A percentile compares a stretch with the other conserved stretches of the same genome.
Evolutionary conservation across 2,329 filamentous ascomycete species (phyloP).

Genomic region (Botrytis pseudocinerea): DNA sequence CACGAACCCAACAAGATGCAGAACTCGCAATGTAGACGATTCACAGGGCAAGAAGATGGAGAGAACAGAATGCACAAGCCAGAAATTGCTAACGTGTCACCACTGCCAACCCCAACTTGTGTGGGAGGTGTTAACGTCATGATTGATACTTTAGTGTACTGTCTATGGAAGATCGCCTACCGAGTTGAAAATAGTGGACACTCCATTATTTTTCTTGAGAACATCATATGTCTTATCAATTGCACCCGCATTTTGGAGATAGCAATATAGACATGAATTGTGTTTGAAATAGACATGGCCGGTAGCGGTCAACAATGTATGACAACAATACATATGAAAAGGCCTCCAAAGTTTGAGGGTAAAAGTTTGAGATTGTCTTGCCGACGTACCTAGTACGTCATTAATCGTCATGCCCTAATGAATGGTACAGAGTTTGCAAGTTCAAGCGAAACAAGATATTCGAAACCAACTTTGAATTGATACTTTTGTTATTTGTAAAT

Average conservation of each 20-base stretch:
- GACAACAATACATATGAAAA: background rate
- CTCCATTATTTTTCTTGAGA: background rate
- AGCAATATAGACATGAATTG: background rate
- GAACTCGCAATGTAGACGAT: no score
- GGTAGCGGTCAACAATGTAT: background rate
- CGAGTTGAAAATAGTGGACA: background rate
- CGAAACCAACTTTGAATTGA: background rate
- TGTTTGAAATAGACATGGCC: background rate
- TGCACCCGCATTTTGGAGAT: background rate
- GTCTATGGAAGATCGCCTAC: background rate
- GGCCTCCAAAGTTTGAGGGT: background rate
- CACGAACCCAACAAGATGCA: background rate
- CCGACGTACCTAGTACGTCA: background rate
- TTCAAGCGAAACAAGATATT: background rate
- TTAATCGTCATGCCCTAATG: background rate
- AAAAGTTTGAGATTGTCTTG: background rate
- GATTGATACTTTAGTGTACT: background rate
- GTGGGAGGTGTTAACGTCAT: background rate
- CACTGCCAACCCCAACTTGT: background rate
- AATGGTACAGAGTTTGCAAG: background rate
- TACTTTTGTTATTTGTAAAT: background rate
- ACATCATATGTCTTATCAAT: background rate
- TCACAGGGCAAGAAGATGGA: background rate
- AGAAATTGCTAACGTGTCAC: background rate
- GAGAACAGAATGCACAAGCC: background rate